phyloP scores from a whole-genome alignment of 2,329 filamentous ascomycete genomes.

The Scedosporium dehoogii region DNA sequence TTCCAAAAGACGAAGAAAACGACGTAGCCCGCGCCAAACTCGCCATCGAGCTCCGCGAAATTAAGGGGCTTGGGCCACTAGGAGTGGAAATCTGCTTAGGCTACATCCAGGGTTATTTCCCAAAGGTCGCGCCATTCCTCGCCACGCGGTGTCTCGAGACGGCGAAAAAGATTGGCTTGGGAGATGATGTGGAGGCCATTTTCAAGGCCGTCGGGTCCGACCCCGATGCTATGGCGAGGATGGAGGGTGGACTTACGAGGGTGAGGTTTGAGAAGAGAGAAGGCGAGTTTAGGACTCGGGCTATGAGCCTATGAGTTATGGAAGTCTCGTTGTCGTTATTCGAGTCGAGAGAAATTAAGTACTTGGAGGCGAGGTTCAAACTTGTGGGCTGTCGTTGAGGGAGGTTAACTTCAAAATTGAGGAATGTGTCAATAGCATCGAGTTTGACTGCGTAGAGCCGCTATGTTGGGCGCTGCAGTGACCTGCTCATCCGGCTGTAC shows the following conservation, averaged over 20 bases:
- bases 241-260: constrained; percentile 1
- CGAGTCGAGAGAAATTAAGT: no score
- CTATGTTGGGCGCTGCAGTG: no score
- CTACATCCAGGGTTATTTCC: neutral
- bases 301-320: no score
- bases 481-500: no score
- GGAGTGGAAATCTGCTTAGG: constrained; percentile 5
- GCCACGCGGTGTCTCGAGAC: neutral
- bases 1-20: neutral
- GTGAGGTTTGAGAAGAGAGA: constrained; percentile 4
- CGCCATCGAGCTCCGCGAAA: neutral
- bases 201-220: neutral
- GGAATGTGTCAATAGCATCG: no score
- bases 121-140: constrained; percentile 1
- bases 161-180: constrained; percentile 1
- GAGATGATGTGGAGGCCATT: constrained; percentile 1
- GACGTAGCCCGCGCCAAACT: neutral
- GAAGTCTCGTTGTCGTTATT: no score
- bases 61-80: constrained; percentile 2
- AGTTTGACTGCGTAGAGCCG: no score
- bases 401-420: no score
- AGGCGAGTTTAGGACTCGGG: constrained; percentile 18
- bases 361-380: no score
- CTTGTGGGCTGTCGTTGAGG: no score
- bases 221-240: neutral